Evolutionary conservation across 371 early-diverging fungal genomes (phyloP), one percentile per base, ranked within the genome.

Genomic region (Apophysomyces sp.): DNA sequence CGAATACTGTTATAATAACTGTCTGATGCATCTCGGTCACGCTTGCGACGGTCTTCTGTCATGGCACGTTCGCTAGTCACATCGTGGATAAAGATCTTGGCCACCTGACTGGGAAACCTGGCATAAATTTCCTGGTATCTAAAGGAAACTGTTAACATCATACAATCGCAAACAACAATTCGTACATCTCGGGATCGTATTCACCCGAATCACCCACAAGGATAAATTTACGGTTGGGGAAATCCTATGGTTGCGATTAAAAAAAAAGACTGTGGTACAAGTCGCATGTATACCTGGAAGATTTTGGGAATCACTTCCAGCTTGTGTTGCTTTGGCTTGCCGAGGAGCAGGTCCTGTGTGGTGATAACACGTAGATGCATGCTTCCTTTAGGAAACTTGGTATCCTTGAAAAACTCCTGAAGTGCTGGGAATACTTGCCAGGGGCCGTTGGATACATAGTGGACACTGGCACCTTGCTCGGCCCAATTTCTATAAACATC

Each of bases 201-300:
- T 90, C 89, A 51, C 90, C 90, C 34, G 86, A 82, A 61, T 90
- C 90, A n/a, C 91, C 91, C 8, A 90, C 76, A 7, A 90, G 77
- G 55, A 90, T 83, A 63, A 88, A 90, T 64, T 85, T 84, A 21
- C 89, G 82, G n/a, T 78, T 56, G 1, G 89, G 89, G 40, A 88
- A 69, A 40, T 69, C 69, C 59, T 68, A 16, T n/a, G 7, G 11
- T 31, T 3, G 21, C 49, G 0, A 8, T 21, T 44, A 18, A 9
- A 21, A 44, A 27, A 9, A 15, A 26, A 15, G 27, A 53, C 26
- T 21, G 44, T 30, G 28, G 0, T 9, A 5, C 32, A 18, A n/a
- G n/a, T n/a, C n/a, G n/a, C n/a, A n/a, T n/a, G 44, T 32, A 11
- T 66, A 66, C 71, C 58, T 66, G 57, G 29, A 73, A 58, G 13